Evolutionary conservation across 2,329 filamentous ascomycete species (phyloP).

Genomic region (Arachnomyces sp.): DNA sequence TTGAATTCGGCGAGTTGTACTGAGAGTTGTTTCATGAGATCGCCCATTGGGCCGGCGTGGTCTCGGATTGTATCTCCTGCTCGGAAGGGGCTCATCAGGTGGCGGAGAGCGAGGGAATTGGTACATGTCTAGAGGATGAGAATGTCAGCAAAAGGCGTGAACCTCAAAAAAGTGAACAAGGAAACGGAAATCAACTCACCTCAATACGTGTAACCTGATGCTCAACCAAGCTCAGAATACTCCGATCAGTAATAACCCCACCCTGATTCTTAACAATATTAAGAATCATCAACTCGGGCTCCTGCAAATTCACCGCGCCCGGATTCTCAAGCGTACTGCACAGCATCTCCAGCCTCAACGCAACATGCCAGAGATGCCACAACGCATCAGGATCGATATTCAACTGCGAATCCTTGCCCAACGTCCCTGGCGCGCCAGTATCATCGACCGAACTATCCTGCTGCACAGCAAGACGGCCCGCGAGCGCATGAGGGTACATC

Average conservation of each 20-base stretch:
- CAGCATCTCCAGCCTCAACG: constrained; percentile 82
- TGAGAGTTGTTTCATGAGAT: constrained; percentile 44
- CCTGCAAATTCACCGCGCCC: constrained; percentile 55
- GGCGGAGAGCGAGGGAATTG: constrained; percentile 67
- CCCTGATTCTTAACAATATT: constrained; percentile 64
- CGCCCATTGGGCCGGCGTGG: constrained; percentile 67
- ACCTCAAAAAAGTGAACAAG: neutral
- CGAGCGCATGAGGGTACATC: constrained; percentile 83
- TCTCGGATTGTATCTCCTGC: constrained; percentile 56
- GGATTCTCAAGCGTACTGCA: constrained; percentile 78
- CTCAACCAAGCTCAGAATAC: constrained; percentile 82
- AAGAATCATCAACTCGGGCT: constrained; percentile 74
- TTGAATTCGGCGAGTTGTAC: constrained; percentile 35
- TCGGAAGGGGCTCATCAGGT: constrained; percentile 64
- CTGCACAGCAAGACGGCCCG: constrained; percentile 52
- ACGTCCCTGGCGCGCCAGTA: constrained; percentile 48
- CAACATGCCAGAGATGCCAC: constrained; percentile 84
- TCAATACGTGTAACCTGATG: constrained; percentile 95
- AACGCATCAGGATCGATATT: constrained; percentile 77
- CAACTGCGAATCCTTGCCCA: constrained; percentile 56
- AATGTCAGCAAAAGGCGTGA: constrained; percentile 11
- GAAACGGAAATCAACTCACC: constrained; percentile 47
- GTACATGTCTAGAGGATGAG: constrained; percentile 59
- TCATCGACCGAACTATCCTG: constrained; percentile 41
- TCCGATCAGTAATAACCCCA: constrained; percentile 79